These are phyloP conservation scores for Candida germanica DNA, from an alignment of 805 yeast species.

Conservation along the genomic window DNA sequence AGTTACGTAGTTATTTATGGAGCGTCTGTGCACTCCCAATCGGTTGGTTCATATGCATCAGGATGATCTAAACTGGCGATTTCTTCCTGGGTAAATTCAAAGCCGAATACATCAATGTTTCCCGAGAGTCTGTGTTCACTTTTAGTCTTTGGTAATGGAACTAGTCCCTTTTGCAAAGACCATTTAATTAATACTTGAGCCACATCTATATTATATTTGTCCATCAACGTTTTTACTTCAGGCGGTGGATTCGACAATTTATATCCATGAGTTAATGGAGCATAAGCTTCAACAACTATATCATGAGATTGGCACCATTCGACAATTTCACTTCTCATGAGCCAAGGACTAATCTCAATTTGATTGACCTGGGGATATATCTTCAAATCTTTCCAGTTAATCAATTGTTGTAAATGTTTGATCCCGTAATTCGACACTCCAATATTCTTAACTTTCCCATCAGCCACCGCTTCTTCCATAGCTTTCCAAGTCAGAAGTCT, in stretches of 20 bases:
- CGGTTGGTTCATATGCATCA: constrained; percentile 63
- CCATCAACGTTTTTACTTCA: constrained; percentile 18
- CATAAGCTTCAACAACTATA: constrained; percentile 34
- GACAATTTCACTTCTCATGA: constrained; percentile 38
- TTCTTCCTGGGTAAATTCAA: constrained; percentile 26
- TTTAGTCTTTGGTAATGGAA: constrained; percentile 34
- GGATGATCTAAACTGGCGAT: constrained; percentile 26
- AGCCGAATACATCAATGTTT: constrained; percentile 23
- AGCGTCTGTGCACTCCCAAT: constrained; percentile 70
- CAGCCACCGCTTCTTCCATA: constrained; percentile 51
- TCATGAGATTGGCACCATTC: constrained; percentile 24
- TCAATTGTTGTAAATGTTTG: constrained; percentile 53
- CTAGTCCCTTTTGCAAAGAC: constrained; percentile 47
- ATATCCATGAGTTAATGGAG: constrained; percentile 39
- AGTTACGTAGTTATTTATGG: constrained; percentile 34
- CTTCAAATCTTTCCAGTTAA: constrained; percentile 43
- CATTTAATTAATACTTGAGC: constrained; percentile 50
- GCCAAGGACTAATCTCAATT: constrained; percentile 50
- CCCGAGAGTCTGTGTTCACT: constrained; percentile 21
- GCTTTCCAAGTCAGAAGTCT: constrained; percentile 54
- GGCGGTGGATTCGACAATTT: constrained; percentile 22
- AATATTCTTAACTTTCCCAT: constrained; percentile 49
- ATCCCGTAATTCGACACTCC: constrained; percentile 67
- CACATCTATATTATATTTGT: constrained; percentile 36
- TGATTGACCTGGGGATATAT: constrained; percentile 48